phyloP scores from a whole-genome alignment of 805 yeast genomes.

The Peterozyma toletana region DNA sequence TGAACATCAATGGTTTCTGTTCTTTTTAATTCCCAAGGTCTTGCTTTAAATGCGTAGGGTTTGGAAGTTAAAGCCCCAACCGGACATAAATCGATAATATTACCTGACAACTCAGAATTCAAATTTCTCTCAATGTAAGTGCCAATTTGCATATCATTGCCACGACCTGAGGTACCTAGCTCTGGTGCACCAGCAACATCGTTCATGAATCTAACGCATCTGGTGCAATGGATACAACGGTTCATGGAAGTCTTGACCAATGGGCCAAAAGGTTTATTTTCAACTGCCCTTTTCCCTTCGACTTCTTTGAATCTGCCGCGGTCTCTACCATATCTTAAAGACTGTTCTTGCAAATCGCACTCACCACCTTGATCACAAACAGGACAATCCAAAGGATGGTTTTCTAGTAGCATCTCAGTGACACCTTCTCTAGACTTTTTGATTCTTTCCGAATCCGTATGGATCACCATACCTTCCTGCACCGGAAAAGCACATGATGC shows the following conservation, averaged over 20 bases:
- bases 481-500: conserved; percentile 93
- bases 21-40: conserved; percentile 91
- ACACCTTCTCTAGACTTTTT: conserved; percentile 84
- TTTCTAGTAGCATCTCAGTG: conserved; percentile 79
- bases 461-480: conserved; percentile 82
- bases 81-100: conserved; percentile 82
- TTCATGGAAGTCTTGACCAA: conserved; percentile 86
- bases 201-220: conserved; percentile 85
- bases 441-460: conserved; percentile 71
- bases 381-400: conserved; percentile 90
- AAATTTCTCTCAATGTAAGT: conserved; percentile 81
- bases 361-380: conserved; percentile 94
- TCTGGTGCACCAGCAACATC: conserved; percentile 93
- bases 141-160: conserved; percentile 88
- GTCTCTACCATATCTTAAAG: conserved; percentile 76
- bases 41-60: conserved; percentile 87
- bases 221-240: conserved; percentile 87
- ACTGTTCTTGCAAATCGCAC: conserved; percentile 87
- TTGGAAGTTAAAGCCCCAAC: conserved; percentile 88
- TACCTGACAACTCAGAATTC: conserved; percentile 80
- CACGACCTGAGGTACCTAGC: conserved; percentile 83
- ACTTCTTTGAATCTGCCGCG: conserved; percentile 81
- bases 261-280: conserved; percentile 87
- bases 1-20: conserved; percentile 80
- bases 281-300: conserved; percentile 82